These are phyloP conservation scores for Trichophyton rubrum DNA, from an alignment of 2,329 filamentous ascomycete species.

Conservation along the genomic window DNA sequence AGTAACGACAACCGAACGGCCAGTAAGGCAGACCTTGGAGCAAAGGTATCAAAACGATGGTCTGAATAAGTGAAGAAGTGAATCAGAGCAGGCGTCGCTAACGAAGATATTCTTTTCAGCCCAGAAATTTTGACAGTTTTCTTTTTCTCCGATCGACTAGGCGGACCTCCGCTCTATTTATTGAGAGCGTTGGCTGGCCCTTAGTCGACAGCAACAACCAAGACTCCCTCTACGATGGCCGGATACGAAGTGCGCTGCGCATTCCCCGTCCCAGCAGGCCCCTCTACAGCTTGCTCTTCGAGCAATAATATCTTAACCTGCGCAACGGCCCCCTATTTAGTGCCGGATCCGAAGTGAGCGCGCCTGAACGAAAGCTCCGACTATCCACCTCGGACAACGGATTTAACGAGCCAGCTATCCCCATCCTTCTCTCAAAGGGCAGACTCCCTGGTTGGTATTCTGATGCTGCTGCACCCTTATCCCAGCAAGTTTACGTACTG, in stretches of 20 bases:
- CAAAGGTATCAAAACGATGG: not conserved
- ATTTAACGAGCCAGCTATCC: not conserved
- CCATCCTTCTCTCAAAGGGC: not conserved
- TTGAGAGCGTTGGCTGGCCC: not conserved
- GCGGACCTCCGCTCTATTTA: not conserved
- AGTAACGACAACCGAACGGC: not conserved
- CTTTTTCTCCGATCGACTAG: not conserved
- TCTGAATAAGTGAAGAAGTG: not conserved
- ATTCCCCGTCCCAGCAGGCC: not conserved
- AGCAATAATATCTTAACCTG: not conserved
- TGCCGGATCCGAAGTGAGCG: not conserved
- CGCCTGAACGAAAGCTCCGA: not conserved
- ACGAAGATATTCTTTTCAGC: not conserved
- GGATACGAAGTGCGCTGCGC: not conserved
- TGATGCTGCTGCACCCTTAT: not conserved
- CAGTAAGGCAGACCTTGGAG: not conserved
- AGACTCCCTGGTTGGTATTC: not conserved
- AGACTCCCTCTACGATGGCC: not conserved
- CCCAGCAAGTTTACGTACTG: not conserved
- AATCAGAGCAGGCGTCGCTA: not conserved
- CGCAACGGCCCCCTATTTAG: too few species aligned
- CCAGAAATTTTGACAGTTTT: not conserved
- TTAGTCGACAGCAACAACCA: too few species aligned
- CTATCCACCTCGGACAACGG: not conserved
- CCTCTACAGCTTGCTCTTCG: not conserved